A percentile compares a stretch with the other conserved stretches of the same genome.
phyloP scores from a whole-genome alignment of 2,329 filamentous ascomycete species.

The Phialemoniopsis sp. region DNA sequence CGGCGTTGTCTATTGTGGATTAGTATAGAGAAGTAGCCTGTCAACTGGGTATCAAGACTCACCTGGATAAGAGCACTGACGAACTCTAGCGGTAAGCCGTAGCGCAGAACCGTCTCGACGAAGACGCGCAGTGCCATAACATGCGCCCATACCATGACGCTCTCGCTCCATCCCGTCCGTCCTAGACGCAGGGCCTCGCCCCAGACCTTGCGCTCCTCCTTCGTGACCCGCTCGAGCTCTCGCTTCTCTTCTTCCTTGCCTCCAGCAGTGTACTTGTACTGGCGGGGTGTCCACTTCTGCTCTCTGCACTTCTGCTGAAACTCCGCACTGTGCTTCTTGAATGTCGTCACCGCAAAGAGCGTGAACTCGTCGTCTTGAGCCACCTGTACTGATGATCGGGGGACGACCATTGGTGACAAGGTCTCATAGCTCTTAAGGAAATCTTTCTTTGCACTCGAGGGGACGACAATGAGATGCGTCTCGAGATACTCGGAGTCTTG shows the following conservation, averaged over 20 bases:
- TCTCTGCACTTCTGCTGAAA: conserved; percentile 92
- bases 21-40: not conserved
- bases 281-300: conserved; percentile 89
- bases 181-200: conserved; percentile 85
- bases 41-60: conserved; percentile 25
- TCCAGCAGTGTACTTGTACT: conserved; percentile 90
- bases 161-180: conserved; percentile 91
- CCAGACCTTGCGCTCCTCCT: conserved; percentile 88
- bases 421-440: conserved; percentile 90
- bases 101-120: conserved; percentile 95
- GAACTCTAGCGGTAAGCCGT: conserved; percentile 88
- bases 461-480: conserved; percentile 89
- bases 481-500: conserved; percentile 95
- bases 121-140: conserved; percentile 88
- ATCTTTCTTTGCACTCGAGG: conserved; percentile 74
- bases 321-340: conserved; percentile 85
- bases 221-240: conserved; percentile 76
- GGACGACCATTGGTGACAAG: conserved; percentile 85
- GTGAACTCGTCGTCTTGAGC: conserved; percentile 86
- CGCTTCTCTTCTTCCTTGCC: conserved; percentile 84
- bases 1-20: conserved; percentile 61
- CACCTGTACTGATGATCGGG: conserved; percentile 76
- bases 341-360: conserved; percentile 83
- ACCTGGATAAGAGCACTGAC: conserved; percentile 83
- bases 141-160: conserved; percentile 94